These are phyloP conservation scores for Aspergillus ostianus DNA, from an alignment of 495 filamentous ascomycete genomes.

Conservation along the genomic window DNA sequence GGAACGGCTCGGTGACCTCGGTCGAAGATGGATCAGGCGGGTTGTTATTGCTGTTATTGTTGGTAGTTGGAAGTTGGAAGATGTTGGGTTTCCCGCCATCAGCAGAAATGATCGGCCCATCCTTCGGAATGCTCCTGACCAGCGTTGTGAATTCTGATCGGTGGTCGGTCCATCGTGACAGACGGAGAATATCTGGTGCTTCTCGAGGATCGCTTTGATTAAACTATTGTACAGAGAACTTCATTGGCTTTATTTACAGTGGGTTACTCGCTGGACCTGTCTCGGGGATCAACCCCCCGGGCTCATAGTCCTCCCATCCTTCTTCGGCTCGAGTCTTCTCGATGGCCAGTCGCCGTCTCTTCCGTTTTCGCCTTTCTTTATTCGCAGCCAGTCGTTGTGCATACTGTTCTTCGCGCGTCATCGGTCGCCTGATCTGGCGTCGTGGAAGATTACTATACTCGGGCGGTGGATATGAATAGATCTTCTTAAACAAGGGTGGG, in stretches of 20 bases:
- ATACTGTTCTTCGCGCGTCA: slow-evolving; percentile 15
- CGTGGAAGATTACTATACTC: neutral
- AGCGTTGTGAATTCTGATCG: no score
- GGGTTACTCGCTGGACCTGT: slow-evolving; percentile 1
- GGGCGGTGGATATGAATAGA: slow-evolving; percentile 3
- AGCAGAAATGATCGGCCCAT: neutral
- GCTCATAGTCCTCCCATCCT: slow-evolving; percentile 26
- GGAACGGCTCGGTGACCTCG: neutral
- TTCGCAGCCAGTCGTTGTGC: slow-evolving; percentile 15
- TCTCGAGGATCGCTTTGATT: neutral
- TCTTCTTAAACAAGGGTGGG: slow-evolving; percentile 4
- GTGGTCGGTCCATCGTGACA: no score
- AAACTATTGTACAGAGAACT: slow-evolving; percentile 4
- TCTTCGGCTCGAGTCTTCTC: slow-evolving; percentile 20
- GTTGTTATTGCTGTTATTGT: neutral
- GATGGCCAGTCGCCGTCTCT: slow-evolving; percentile 23
- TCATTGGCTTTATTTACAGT: neutral
- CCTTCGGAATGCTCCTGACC: neutral
- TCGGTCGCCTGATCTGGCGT: neutral
- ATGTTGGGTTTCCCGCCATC: neutral
- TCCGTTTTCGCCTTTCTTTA: slow-evolving; percentile 24
- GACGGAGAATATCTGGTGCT: neutral
- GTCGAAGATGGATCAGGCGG: neutral
- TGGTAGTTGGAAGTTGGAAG: neutral
- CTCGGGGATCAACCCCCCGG: slow-evolving; percentile 16